These are phyloP conservation scores for Candida ficus DNA, from an alignment of 805 yeast species.

Conservation along the genomic window DNA sequence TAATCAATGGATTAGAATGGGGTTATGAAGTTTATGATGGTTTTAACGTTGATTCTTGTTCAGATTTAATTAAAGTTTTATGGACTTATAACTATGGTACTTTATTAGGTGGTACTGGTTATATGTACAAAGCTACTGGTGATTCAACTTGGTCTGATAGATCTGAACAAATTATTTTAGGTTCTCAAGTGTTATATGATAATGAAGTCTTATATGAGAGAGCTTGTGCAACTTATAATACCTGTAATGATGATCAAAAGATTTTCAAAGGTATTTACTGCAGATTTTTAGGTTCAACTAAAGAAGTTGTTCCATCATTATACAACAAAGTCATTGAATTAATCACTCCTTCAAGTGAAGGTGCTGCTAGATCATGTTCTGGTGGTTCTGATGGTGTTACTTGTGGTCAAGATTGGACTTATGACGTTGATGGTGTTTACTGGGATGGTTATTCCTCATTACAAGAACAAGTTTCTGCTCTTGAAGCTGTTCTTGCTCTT, in stretches of 20 bases:
- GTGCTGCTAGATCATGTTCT: slow-evolving; percentile 77
- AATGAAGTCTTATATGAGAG: slow-evolving; percentile 67
- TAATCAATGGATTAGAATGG: slow-evolving; percentile 32
- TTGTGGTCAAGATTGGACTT: slow-evolving; percentile 81
- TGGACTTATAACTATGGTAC: slow-evolving; percentile 88
- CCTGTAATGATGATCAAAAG: slow-evolving; percentile 82
- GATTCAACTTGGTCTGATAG: slow-evolving; percentile 50
- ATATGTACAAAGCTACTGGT: slow-evolving; percentile 60
- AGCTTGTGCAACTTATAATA: slow-evolving; percentile 64
- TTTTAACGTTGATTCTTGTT: slow-evolving; percentile 57
- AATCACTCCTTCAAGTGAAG: slow-evolving; percentile 49
- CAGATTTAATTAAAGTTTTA: slow-evolving; percentile 46
- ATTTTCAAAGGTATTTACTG: slow-evolving; percentile 83
- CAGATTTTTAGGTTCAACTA: slow-evolving; percentile 68
- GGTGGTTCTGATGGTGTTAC: slow-evolving; percentile 86
- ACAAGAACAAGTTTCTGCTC: slow-evolving; percentile 86
- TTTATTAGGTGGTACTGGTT: slow-evolving; percentile 69
- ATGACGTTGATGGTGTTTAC: slow-evolving; percentile 28
- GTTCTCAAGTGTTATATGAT: slow-evolving; percentile 32
- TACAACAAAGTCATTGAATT: slow-evolving; percentile 27
- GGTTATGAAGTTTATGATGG: slow-evolving; percentile 63
- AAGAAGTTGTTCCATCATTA: slow-evolving; percentile 58
- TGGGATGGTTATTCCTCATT: slow-evolving; percentile 78
- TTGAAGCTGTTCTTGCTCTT: slow-evolving; percentile 53
- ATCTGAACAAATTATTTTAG: slow-evolving; percentile 15